Evolutionary conservation across 352 stramenopile genomes (phyloP).

Genomic region (Globisporangium ultimum): DNA sequence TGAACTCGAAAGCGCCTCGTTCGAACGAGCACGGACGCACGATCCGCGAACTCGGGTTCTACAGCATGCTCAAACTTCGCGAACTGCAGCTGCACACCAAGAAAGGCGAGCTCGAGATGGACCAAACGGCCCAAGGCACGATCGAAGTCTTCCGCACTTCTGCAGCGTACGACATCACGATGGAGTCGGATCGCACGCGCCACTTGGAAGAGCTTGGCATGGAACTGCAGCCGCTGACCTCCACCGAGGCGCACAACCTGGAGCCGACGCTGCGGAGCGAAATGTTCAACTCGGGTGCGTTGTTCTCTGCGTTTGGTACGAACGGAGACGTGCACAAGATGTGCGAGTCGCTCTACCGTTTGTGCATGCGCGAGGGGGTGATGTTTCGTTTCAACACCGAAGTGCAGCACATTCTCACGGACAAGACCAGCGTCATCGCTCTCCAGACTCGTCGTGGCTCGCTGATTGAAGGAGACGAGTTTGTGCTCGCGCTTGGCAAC

Average conservation of each 20-base stretch:
- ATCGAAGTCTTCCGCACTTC: slow-evolving; percentile 71
- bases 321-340: slow-evolving; percentile 89
- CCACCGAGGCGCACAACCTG: slow-evolving; percentile 53
- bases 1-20: slow-evolving; percentile 71
- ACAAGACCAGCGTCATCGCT: slow-evolving; percentile 73
- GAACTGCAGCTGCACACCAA: slow-evolving; percentile 75
- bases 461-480: slow-evolving; percentile 85
- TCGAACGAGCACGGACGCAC: slow-evolving; percentile 78
- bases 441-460: slow-evolving; percentile 76
- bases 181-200: slow-evolving; percentile 65
- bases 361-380: slow-evolving; percentile 79
- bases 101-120: slow-evolving; percentile 83
- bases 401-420: slow-evolving; percentile 72
- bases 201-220: slow-evolving; percentile 78
- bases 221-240: slow-evolving; percentile 65
- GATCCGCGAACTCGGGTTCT: slow-evolving; percentile 83
- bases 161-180: slow-evolving; percentile 58
- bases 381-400: slow-evolving; percentile 89
- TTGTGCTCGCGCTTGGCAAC: slow-evolving; percentile 82
- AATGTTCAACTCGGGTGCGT: slow-evolving; percentile 58
- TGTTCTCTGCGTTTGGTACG: slow-evolving; percentile 79
- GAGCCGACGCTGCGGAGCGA: slow-evolving; percentile 57
- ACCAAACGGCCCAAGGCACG: slow-evolving; percentile 81
- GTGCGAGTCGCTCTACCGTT: slow-evolving; percentile 74
- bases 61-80: slow-evolving; percentile 82